Conservation (phyloP, 2,329 filamentous ascomycete genomes). For the Cryphonectria naterciae region DNA sequence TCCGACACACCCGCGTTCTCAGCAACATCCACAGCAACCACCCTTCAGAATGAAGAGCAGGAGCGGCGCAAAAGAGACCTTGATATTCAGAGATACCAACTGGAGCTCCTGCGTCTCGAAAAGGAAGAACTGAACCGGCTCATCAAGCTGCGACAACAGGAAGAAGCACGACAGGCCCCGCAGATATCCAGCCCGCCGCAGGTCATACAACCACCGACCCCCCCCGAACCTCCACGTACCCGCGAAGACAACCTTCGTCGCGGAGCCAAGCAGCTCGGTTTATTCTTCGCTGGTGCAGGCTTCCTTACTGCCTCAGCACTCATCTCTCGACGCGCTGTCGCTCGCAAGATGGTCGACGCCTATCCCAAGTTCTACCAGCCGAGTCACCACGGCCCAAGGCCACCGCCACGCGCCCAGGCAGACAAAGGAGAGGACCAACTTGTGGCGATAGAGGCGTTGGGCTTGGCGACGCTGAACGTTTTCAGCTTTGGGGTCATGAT, state of each 20-base stretch:
- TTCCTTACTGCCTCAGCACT: slow-evolving; percentile 75
- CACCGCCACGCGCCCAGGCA: slow-evolving; percentile 35
- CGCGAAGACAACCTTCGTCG: slow-evolving; percentile 41
- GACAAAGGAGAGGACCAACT: slow-evolving; percentile 62
- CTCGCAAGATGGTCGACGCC: slow-evolving; percentile 62
- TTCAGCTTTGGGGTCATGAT: slow-evolving; percentile 74
- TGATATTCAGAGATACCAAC: slow-evolving; percentile 8
- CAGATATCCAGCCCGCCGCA: neutral
- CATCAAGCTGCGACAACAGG: slow-evolving; percentile 11
- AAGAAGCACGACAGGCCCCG: slow-evolving; percentile 4
- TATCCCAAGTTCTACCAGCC: slow-evolving; percentile 74
- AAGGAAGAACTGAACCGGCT: slow-evolving; percentile 11
- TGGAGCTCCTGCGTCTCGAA: slow-evolving; percentile 18
- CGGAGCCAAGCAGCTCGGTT: slow-evolving; percentile 63
- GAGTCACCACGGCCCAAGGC: slow-evolving; percentile 48
- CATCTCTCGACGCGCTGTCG: slow-evolving; percentile 72
- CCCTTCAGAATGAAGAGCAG: neutral
- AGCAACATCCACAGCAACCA: neutral
- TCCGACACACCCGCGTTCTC: neutral
- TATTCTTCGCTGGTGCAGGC: slow-evolving; percentile 75
- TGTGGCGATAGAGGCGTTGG: slow-evolving; percentile 82
- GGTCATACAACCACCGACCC: neutral
- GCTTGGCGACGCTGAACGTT: slow-evolving; percentile 86
- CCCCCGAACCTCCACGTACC: slow-evolving; percentile 27
- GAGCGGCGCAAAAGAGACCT: slow-evolving; percentile 4